Evolutionary conservation across 768 basidiomycete species (phyloP).

Genomic region (Phallus indusiatus): DNA sequence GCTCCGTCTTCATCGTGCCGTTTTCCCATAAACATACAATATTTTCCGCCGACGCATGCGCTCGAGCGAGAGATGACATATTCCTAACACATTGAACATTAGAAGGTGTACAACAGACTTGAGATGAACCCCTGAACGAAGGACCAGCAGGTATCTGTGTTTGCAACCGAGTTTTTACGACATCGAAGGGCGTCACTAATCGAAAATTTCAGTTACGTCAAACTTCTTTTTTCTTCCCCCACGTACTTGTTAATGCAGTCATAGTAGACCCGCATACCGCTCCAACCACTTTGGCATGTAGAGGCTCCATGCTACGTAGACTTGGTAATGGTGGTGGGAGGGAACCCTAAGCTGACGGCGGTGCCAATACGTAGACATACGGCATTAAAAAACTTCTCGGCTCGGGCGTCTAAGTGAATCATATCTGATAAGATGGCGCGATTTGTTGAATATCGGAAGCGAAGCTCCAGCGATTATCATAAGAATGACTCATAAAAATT

Average conservation of each 20-base stretch:
- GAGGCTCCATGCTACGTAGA: constrained; percentile 46
- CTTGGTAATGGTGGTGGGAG: neutral
- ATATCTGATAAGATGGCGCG: constrained; percentile 6
- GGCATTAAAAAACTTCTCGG: neutral
- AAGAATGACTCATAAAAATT: too few species aligned
- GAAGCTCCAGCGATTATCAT: too few species aligned
- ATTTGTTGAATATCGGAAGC: neutral
- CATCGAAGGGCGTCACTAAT: constrained; percentile 99
- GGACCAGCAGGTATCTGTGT: constrained; percentile 59
- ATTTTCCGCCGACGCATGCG: constrained; percentile 46
- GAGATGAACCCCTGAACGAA: constrained; percentile 42
- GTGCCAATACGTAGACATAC: neutral
- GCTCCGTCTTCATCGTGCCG: constrained; percentile 58
- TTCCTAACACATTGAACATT: constrained; percentile 53
- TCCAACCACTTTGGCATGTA: constrained; percentile 71
- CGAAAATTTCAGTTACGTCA: constrained; percentile 9
- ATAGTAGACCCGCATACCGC: constrained; percentile 71
- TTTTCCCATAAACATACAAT: constrained; percentile 76
- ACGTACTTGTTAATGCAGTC: constrained; percentile 75
- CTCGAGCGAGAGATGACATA: constrained; percentile 66
- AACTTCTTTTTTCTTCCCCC: neutral
- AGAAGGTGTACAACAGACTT: constrained; percentile 64
- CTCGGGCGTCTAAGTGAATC: neutral
- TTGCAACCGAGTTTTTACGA: constrained; percentile 93
- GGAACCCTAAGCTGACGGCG: neutral